Evolutionary conservation across 2,329 filamentous ascomycete species (phyloP), one percentile per base, ranked within the genome.

Genomic region (Monosporascus sp.): DNA sequence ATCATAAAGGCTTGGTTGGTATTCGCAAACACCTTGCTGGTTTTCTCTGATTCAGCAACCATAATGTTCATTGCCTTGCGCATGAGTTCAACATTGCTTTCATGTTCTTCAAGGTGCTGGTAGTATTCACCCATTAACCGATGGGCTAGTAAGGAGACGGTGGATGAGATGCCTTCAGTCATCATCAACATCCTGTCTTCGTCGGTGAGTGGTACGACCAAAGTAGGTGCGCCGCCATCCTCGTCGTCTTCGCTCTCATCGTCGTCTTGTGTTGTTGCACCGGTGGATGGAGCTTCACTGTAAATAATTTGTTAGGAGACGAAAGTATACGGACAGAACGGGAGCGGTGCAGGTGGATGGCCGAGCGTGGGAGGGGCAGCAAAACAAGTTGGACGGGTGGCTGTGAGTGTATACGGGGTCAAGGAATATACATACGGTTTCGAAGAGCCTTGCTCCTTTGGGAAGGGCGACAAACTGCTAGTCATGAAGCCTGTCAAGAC

Each of bases 61-160:
- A 89, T 67, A 14, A 86, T 76, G 37, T 78, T 77, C 45, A 89
- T 73, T 1, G 88, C 91, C 63, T 87, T 89, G 43, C 90, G 85
- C 72, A 91, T 87, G 22, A 88, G 80, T 54, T 96, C 89, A 0
- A 89, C 88, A 1, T 86, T 87, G 60, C 79, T 89, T 65, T 94
- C 87, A 66, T 95, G 85, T 64, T 97, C 94, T 61, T 96, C 91
- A 5, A 95, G 74, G 55, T 87, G 82, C 50, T 94, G 78, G 63
- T 95, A 96, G 65, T 93, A 93, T 60, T 93, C 86, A 9, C 84
- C 86, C 68, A 94, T 85, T 28, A 99, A 76, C 20, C 93, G 84
- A 68, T 96, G 90, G 11, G 90, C 89, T 48, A 99, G 79, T 3
- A 89, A 74, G 0, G 94, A 97, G 45, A 86, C 80, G 1, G 80